Evolutionary conservation across 495 filamentous ascomycete species (phyloP).

Genomic region (Tuber microsphaerosporum): DNA sequence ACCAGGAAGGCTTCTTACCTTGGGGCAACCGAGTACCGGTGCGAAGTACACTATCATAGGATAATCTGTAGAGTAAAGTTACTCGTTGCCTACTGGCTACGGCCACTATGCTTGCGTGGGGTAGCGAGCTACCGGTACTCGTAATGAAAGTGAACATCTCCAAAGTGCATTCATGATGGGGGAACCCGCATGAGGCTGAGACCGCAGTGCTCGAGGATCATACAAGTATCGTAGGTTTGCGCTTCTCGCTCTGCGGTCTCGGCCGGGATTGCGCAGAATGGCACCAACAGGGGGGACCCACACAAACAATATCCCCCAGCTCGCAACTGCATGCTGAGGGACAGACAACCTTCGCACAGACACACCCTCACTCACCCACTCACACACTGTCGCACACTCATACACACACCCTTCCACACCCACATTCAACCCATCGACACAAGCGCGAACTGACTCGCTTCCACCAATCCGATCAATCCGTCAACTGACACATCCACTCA

Average conservation of each 20-base stretch:
- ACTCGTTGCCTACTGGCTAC: background rate
- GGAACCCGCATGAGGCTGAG: background rate
- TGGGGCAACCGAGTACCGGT: background rate
- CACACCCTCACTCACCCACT: background rate
- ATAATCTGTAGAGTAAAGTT: background rate
- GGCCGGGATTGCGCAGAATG: background rate
- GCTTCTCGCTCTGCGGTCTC: background rate
- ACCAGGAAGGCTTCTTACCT: background rate
- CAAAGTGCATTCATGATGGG: background rate
- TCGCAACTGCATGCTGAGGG: background rate
- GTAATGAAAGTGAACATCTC: background rate
- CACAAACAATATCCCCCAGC: background rate
- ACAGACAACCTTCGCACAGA: background rate
- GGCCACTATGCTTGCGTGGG: background rate
- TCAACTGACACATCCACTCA: conserved; percentile 11
- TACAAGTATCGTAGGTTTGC: background rate
- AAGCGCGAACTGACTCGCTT: background rate
- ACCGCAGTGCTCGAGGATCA: background rate
- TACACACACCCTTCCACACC: background rate
- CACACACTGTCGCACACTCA: background rate
- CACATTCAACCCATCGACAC: background rate
- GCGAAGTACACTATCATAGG: too few relatives aligned
- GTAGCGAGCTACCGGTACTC: background rate
- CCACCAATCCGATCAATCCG: background rate
- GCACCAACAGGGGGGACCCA: background rate